Evolutionary conservation across 2,329 filamentous ascomycete genomes (phyloP).

Genomic region (Colletotrichum endophyticum): DNA sequence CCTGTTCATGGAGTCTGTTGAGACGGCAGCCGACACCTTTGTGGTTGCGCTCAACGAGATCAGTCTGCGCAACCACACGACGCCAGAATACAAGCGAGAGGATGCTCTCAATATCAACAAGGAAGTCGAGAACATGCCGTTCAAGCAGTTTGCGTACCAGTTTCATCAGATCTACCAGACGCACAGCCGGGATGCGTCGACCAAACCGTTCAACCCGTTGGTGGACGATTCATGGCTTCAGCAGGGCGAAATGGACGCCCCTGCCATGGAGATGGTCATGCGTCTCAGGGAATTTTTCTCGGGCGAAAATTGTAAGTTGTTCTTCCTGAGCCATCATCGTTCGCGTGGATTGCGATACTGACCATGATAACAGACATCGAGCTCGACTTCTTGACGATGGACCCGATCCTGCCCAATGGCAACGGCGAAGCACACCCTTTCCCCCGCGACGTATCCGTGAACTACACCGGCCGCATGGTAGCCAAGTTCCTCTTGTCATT

Average conservation of each 20-base stretch:
- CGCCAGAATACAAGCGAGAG: slow-evolving; percentile 42
- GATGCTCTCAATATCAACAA: slow-evolving; percentile 52
- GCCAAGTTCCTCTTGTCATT: slow-evolving; percentile 62
- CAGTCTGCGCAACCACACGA: slow-evolving; percentile 40
- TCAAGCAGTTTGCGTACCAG: slow-evolving; percentile 64
- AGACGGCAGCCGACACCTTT: slow-evolving; percentile 57
- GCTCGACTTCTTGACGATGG: slow-evolving; percentile 49
- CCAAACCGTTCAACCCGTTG: slow-evolving; percentile 61
- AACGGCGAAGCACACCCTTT: slow-evolving; percentile 49
- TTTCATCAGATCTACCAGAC: slow-evolving; percentile 67
- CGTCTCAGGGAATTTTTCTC: slow-evolving; percentile 49
- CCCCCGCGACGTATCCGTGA: slow-evolving; percentile 50
- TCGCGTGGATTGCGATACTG: not conserved
- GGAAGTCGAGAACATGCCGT: slow-evolving; percentile 63
- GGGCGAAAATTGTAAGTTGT: slow-evolving; percentile 46
- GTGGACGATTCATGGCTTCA: slow-evolving; percentile 46
- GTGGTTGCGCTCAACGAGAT: slow-evolving; percentile 57
- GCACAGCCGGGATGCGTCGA: slow-evolving; percentile 52
- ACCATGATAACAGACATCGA: slow-evolving; percentile 36
- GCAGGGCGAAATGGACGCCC: slow-evolving; percentile 49
- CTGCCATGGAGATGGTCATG: slow-evolving; percentile 50
- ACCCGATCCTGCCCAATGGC: slow-evolving; percentile 45
- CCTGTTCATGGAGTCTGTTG: slow-evolving; percentile 63
- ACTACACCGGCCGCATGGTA: slow-evolving; percentile 59
- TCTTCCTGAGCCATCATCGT: not conserved